Evolutionary conservation across 2,329 filamentous ascomycete genomes (phyloP).

Genomic region (Aspergillus sp.): DNA sequence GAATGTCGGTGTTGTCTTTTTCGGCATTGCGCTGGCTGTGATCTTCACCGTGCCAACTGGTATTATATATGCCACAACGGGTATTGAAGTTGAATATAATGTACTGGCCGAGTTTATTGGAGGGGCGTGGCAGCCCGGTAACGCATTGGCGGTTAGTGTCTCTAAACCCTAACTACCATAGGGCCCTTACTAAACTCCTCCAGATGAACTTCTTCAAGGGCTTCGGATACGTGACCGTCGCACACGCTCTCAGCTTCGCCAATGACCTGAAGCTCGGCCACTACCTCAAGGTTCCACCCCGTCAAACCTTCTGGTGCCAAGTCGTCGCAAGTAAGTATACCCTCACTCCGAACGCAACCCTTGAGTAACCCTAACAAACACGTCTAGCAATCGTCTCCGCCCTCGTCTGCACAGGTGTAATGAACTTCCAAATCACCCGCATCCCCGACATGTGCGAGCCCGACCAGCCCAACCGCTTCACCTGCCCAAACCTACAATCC

Average conservation of each 20-base stretch:
- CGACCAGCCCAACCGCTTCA: slow-evolving; percentile 7
- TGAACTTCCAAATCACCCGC: slow-evolving; percentile 9
- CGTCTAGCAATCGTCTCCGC: slow-evolving; percentile 1
- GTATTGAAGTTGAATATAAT: slow-evolving; percentile 12
- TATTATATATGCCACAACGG: slow-evolving; percentile 18
- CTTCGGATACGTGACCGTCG: slow-evolving; percentile 14
- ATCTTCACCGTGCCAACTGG: slow-evolving; percentile 11
- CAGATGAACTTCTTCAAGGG: slow-evolving; percentile 16
- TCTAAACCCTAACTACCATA: not conserved
- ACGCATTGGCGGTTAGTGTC: slow-evolving; percentile 1
- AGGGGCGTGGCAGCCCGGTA: slow-evolving; percentile 11
- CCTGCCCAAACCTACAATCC: slow-evolving; percentile 1
- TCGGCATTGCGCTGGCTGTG: slow-evolving; percentile 10
- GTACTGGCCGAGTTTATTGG: slow-evolving; percentile 16
- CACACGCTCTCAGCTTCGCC: slow-evolving; percentile 13
- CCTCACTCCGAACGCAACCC: not conserved
- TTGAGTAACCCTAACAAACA: not conserved
- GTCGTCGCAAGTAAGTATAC: not conserved
- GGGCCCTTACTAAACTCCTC: too few species aligned
- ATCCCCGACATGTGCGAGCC: slow-evolving; percentile 13
- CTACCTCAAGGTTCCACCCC: slow-evolving; percentile 14
- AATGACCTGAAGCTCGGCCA: slow-evolving; percentile 15
- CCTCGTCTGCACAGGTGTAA: slow-evolving; percentile 12
- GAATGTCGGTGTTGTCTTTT: slow-evolving; percentile 13
- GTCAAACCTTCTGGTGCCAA: slow-evolving; percentile 9